These are phyloP conservation scores for Hypoxylon sp. DNA, from an alignment of 2,329 filamentous ascomycete genomes.

Conservation along the genomic window DNA sequence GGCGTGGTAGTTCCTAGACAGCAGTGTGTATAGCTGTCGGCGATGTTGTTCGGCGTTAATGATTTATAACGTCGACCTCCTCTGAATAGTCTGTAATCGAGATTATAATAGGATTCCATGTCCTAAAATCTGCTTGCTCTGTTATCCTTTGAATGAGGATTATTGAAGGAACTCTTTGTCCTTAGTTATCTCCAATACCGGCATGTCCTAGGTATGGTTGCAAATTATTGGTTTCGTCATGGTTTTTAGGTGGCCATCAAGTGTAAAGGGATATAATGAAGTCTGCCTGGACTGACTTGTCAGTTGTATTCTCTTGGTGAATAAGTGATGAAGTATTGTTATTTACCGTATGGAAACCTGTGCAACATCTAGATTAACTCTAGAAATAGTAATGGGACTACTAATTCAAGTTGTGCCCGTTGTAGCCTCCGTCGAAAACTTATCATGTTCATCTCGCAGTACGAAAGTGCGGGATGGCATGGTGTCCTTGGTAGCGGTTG, in stretches of 20 bases:
- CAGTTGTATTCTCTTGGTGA: background rate
- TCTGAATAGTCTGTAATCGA: background rate
- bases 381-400: background rate
- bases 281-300: background rate
- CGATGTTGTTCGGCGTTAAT: background rate
- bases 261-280: background rate
- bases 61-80: background rate
- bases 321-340: background rate
- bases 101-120: background rate
- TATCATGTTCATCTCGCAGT: background rate
- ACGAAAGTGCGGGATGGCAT: background rate
- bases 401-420: background rate
- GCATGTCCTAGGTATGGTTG: background rate
- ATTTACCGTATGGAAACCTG: background rate
- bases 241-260: no score
- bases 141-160: background rate
- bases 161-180: no score
- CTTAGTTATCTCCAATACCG: no score
- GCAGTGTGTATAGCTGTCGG: background rate
- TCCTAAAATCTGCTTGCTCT: background rate
- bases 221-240: no score
- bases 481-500: background rate
- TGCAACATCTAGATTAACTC: background rate
- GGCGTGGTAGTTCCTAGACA: background rate
- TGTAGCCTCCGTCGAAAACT: background rate